These are phyloP conservation scores for Linanthus parryae DNA, from an alignment of 148 eudicot genomes.

Conservation along the genomic window DNA sequence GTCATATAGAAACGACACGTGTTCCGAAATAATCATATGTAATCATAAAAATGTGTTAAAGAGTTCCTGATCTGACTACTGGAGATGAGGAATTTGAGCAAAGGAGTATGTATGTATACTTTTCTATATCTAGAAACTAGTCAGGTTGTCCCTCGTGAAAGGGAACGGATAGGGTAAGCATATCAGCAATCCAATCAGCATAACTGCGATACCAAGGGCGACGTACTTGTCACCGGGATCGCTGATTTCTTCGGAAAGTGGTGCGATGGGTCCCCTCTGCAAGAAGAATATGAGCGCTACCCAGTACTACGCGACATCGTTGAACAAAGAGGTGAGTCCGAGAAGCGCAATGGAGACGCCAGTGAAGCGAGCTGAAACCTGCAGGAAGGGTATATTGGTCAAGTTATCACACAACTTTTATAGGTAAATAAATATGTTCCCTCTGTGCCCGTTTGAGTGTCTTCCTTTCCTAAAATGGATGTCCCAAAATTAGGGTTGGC, in stretches of 20 bases:
- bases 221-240: slow-evolving; percentile 66
- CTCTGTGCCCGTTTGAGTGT: too few relatives aligned
- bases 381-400: too few relatives aligned
- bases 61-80: too few relatives aligned
- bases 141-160: slow-evolving; percentile 48
- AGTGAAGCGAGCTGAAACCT: slow-evolving; percentile 73
- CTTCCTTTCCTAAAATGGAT: too few relatives aligned
- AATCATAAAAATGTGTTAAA: too few relatives aligned
- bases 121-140: slow-evolving; percentile 35
- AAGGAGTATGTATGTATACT: too few relatives aligned
- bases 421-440: too few relatives aligned
- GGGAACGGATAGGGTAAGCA: slow-evolving; percentile 94
- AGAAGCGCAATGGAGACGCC: slow-evolving; percentile 71
- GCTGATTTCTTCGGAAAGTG: slow-evolving; percentile 79
- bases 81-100: too few relatives aligned
- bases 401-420: too few relatives aligned
- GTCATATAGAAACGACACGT: too few relatives aligned
- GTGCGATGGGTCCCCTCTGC: slow-evolving; percentile 91
- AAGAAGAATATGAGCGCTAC: slow-evolving; percentile 82
- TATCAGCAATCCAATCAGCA: slow-evolving; percentile 73
- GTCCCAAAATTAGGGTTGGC: too few relatives aligned
- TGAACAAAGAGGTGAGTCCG: slow-evolving; percentile 81
- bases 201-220: slow-evolving; percentile 63
- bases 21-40: too few relatives aligned
- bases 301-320: slow-evolving; percentile 95